Conservation (phyloP, 1,284 basidiomycete genomes). For the Cryptococcus neoformans region DNA sequence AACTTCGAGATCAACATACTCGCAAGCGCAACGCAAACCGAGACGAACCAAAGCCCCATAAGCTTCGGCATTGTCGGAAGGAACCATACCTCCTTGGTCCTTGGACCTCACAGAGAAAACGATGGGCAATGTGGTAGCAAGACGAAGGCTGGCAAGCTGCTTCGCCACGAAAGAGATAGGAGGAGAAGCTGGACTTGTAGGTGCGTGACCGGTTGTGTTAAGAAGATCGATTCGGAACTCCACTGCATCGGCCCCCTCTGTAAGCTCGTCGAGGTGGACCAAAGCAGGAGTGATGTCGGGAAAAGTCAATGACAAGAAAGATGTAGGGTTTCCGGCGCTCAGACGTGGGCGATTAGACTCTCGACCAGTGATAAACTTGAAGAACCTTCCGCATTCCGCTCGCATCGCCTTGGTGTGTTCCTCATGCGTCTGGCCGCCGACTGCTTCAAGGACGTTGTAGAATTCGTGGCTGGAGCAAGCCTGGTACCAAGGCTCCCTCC, state of each 20-base stretch:
- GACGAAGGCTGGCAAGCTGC: conserved; percentile 78
- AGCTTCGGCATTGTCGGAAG: conserved; percentile 69
- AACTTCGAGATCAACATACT: conserved; percentile 92
- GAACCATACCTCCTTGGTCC: conserved; percentile 89
- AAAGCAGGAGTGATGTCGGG: conserved; percentile 76
- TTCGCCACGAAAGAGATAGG: conserved; percentile 69
- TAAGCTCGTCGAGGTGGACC: conserved; percentile 66
- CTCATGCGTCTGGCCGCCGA: conserved; percentile 31
- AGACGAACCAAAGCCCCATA: conserved; percentile 75
- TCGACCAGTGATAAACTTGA: conserved; percentile 79
- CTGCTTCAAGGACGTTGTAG: conserved; percentile 58
- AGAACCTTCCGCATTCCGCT: conserved; percentile 59
- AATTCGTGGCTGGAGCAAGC: conserved; percentile 83
- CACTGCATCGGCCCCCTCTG: conserved; percentile 84
- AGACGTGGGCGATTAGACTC: conserved; percentile 66
- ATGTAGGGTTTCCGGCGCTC: conserved; percentile 62
- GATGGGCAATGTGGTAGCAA: conserved; percentile 75
- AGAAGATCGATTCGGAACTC: conserved; percentile 93
- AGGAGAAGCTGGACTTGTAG: conserved; percentile 59
- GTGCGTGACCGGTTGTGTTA: conserved; percentile 53
- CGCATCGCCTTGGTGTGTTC: conserved; percentile 43
- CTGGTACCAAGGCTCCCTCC: conserved; percentile 84
- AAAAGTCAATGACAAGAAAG: conserved; percentile 91
- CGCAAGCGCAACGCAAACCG: conserved; percentile 78
- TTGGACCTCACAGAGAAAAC: conserved; percentile 88